Evolutionary conservation across 192 early-diverging fungal species (phyloP), one percentile per base, ranked within the genome.

Genomic region (Coemansia guatemalensis): DNA sequence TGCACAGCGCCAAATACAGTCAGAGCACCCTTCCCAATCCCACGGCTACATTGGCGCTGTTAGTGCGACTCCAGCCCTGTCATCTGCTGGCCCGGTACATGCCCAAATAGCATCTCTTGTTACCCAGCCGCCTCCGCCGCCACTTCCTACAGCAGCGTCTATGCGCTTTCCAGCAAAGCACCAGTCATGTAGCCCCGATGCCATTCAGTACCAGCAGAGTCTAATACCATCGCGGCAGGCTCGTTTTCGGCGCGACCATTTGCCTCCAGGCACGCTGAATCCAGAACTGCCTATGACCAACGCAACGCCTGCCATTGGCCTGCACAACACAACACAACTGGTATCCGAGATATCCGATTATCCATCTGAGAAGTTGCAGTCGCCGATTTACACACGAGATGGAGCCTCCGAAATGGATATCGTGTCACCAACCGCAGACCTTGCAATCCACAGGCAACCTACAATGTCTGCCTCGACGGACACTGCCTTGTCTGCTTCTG

Each of bases 181-280:
- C 22, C 56, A 44, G 24, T 52, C 62, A 23, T 47, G 53, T 12
- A 60, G 57, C 26, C 65, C 57, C 18, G 12, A 52, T 14, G 65
- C 39, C 18, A 30, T 35, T 8, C 57, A 67, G 4, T 53, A 39
- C 33, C 48, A 53, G 12, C 60, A 62, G 24, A 49, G 22, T 12
- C 52, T 23, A 11, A n/a, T 23, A 8, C 21, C 35, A 39, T 39
- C 48, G 20, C 33, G 27, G 1, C 65, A 51, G 23, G 29, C 29
- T 26, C 65, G 54, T 29, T 48, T 65, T 48, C 62, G 56, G 29
- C 56, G 64, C 47, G 69, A 72, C n/a, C 59, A 48, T 20, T 72
- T 59, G 44, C 48, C 61, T 26, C 69, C 67, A 23, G 53, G 39
- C 33, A 56, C 29, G 23, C 30, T 26, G 55, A 25, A 18, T 24